Conservation (phyloP, 1,284 basidiomycete genomes). For the Phlebopus sp. region DNA sequence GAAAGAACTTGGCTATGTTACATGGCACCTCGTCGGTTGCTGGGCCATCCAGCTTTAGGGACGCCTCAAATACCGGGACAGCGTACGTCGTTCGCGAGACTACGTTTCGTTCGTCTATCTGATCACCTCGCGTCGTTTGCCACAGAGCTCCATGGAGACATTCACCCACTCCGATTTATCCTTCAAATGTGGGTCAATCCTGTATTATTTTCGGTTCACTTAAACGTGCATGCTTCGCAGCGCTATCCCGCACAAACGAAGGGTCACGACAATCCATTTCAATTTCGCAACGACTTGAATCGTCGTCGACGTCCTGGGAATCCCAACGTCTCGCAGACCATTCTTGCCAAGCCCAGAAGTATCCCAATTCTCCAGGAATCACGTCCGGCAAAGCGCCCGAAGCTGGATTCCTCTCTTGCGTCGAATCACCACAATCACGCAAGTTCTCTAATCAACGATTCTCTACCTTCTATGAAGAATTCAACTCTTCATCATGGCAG, state of each 20-base stretch:
- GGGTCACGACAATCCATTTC: constrained; percentile 23
- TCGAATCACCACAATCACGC: not conserved
- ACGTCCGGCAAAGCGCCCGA: constrained; percentile 25
- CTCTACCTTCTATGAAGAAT: constrained; percentile 5
- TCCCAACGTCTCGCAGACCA: constrained; percentile 21
- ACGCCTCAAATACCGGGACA: constrained; percentile 25
- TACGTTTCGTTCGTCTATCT: not conserved
- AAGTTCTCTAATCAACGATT: not conserved
- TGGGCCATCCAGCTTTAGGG: constrained; percentile 25
- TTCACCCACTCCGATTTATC: constrained; percentile 19
- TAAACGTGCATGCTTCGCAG: constrained; percentile 6
- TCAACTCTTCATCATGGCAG: not conserved
- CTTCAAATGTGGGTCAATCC: constrained; percentile 17
- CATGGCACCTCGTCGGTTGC: constrained; percentile 8
- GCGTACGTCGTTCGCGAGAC: constrained; percentile 15
- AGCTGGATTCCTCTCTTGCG: constrained; percentile 10
- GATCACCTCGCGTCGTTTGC: constrained; percentile 5
- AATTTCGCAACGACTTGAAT: constrained; percentile 6
- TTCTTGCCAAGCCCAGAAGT: constrained; percentile 16
- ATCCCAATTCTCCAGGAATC: not conserved
- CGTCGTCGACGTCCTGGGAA: constrained; percentile 15
- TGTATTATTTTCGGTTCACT: constrained; percentile 7
- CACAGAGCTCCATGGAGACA: constrained; percentile 17
- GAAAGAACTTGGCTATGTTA: constrained; percentile 10
- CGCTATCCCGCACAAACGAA: not conserved